These are phyloP conservation scores for Allantophomopsis cytisporea DNA, from an alignment of 2,329 filamentous ascomycete genomes.

Conservation along the genomic window DNA sequence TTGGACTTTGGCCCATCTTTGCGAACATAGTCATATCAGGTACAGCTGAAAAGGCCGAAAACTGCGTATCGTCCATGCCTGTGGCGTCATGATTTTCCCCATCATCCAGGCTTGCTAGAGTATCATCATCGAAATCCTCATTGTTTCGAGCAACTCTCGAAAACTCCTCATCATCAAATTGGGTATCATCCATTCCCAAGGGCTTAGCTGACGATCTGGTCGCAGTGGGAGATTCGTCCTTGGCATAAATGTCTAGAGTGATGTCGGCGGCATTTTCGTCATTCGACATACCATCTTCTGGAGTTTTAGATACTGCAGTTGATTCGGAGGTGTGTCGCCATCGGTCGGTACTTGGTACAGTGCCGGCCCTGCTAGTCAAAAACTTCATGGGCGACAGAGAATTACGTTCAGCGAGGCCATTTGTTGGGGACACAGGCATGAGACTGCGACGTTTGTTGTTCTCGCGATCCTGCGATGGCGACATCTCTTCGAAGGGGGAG, in stretches of 20 bases:
- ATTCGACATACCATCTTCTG: background rate
- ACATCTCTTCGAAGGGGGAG: slow-evolving; percentile 16
- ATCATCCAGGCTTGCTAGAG: slow-evolving; percentile 14
- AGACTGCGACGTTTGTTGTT: slow-evolving; percentile 4
- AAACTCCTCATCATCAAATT: slow-evolving; percentile 40
- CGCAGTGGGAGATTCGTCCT: background rate
- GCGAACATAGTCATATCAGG: slow-evolving; percentile 79
- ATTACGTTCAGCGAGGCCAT: slow-evolving; percentile 12
- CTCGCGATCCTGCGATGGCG: slow-evolving; percentile 11
- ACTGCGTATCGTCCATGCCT: slow-evolving; percentile 21
- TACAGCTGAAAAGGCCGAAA: slow-evolving; percentile 82
- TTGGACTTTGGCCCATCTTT: slow-evolving; percentile 53
- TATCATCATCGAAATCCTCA: slow-evolving; percentile 30
- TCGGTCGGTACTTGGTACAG: slow-evolving; percentile 6
- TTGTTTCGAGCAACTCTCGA: slow-evolving; percentile 48
- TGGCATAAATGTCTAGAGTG: background rate
- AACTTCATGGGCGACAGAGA: slow-evolving; percentile 13
- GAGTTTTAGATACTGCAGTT: slow-evolving; percentile 2
- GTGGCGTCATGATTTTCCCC: slow-evolving; percentile 17
- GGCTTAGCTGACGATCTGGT: slow-evolving; percentile 6
- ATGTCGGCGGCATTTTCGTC: slow-evolving; percentile 7
- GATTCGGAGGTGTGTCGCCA: slow-evolving; percentile 9
- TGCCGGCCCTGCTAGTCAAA: slow-evolving; percentile 15
- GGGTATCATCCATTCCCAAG: slow-evolving; percentile 31
- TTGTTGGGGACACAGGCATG: slow-evolving; percentile 11